Base-by-base conservation (phyloP, 805 yeast genomes). In the Barnettozyma salicaria region DNA sequence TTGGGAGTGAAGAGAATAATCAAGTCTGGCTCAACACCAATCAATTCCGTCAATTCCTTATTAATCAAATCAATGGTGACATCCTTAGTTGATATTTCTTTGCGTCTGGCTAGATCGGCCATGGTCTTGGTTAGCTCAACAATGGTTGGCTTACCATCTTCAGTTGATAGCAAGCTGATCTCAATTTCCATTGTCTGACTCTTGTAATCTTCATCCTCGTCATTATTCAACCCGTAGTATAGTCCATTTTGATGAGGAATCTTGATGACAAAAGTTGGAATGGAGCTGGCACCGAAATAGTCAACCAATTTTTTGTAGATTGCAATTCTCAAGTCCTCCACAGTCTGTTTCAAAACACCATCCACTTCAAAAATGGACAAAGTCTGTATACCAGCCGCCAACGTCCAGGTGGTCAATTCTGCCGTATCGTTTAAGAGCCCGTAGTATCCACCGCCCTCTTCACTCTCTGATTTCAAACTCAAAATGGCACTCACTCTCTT, bases 11-110 rank as follows among this genome's bases (percentile, higher is more conserved):
- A 92, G 36, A 84, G 63, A 21, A 92, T 67, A 32, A 92, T 65
- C 45, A 92, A 69, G 56, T 92, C 98, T 0, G 98, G 97, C 57
- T 92, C 98, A n/a, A 69, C 70, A 1, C 96, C 92, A 12, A 88
- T 92, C 36, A 87, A 65, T 49, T 78, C 85, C 26, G 67, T 67
- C 43, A 82, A 66, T 53, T 83, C 88, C 42, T 75, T 75, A 58
- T 89, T 90, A 26, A 92, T 74, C 41, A 83, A 68, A 28, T 77
- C 79, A 44, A 86, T 74, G 10, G 83, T 79, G 48, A 92, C 76
- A 47, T 88, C 94, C 19, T 70, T 61, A 6, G 78, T 60, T 13
- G 70, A 59, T 39, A 90, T 59, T 47, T 81, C 85, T 30, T 77
- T 68, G 30, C 69, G 66, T 11, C 67, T 63, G 8, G 86, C 80